Conservation (phyloP, 106 monocot species). For the Posidonia australis region DNA sequence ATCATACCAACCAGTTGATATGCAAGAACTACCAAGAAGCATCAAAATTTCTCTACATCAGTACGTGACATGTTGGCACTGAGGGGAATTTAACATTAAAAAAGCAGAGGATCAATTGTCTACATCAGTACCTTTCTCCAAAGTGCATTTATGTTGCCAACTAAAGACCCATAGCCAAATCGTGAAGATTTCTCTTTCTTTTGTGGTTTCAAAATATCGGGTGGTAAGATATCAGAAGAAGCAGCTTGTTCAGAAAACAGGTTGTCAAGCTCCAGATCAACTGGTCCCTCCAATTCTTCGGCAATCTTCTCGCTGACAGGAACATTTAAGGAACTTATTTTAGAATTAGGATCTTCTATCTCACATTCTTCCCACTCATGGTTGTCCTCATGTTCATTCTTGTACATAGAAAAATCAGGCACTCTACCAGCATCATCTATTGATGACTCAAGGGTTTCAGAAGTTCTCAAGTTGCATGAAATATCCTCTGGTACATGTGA, state of each 20-base stretch:
- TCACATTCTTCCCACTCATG: background rate
- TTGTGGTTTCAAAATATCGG: slow-evolving; percentile 30
- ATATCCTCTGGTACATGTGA: background rate
- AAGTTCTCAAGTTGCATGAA: background rate
- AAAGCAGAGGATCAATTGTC: background rate
- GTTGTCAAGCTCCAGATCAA: slow-evolving; percentile 66
- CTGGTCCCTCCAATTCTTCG: slow-evolving; percentile 35
- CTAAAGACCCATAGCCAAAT: slow-evolving; percentile 25
- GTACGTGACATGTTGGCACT: background rate
- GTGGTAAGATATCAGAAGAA: slow-evolving; percentile 19
- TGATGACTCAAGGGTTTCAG: slow-evolving; percentile 16
- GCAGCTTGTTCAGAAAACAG: slow-evolving; percentile 67
- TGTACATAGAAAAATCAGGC: background rate
- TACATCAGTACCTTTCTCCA: slow-evolving; percentile 59
- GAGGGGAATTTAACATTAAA: background rate
- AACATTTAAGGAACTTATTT: slow-evolving; percentile 2
- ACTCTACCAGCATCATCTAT: slow-evolving; percentile 1
- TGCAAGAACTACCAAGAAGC: slow-evolving; percentile 1
- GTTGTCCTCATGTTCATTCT: too few relatives aligned
- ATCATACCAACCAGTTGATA: background rate
- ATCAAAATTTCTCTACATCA: background rate
- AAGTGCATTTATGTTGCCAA: slow-evolving; percentile 53
- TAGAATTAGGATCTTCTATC: background rate
- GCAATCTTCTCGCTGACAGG: slow-evolving; percentile 6
- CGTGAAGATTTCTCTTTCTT: slow-evolving; percentile 38